phyloP scores from a whole-genome alignment of 345 rosid species.

The Punica granatum region DNA sequence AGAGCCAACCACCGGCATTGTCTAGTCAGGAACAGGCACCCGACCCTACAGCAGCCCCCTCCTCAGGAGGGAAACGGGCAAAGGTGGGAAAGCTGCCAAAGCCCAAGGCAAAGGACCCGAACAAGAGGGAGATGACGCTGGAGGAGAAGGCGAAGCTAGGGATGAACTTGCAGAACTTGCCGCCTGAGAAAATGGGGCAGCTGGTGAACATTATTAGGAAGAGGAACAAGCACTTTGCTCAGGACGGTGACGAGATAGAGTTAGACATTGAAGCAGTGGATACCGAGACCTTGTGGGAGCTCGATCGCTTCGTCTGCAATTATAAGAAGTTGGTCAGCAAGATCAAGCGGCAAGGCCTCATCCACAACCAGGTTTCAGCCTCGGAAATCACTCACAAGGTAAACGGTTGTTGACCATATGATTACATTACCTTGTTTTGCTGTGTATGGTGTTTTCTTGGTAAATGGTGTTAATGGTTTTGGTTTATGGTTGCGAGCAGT shows the following conservation, averaged over 20 bases:
- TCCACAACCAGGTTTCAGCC: slow-evolving; percentile 17
- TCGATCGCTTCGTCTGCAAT: slow-evolving; percentile 27
- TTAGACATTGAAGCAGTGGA: slow-evolving; percentile 33
- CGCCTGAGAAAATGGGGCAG: slow-evolving; percentile 33
- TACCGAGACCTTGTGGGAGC: slow-evolving; percentile 39
- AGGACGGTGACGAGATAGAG: slow-evolving; percentile 34
- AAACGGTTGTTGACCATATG: not conserved
- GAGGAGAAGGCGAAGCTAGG: slow-evolving; percentile 37
- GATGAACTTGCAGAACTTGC: slow-evolving; percentile 25
- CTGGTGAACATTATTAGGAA: slow-evolving; percentile 26
- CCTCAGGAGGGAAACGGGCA: slow-evolving; percentile 7
- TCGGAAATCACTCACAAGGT: slow-evolving; percentile 19
- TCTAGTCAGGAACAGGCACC: slow-evolving; percentile 7
- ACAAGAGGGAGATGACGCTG: slow-evolving; percentile 33
- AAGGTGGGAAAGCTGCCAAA: slow-evolving; percentile 21
- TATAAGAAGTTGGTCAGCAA: slow-evolving; percentile 25
- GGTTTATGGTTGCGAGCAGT: slow-evolving; percentile 3
- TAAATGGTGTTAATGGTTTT: not conserved
- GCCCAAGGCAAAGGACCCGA: slow-evolving; percentile 32
- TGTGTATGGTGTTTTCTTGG: not conserved
- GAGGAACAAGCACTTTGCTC: slow-evolving; percentile 22
- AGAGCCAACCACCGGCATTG: slow-evolving; percentile 4
- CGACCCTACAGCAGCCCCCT: not conserved
- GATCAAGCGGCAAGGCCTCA: slow-evolving; percentile 26
- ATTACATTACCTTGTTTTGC: not conserved